Percentiles rank a stretch among this genome's conserved stretches.
Evolutionary conservation across 2,329 filamentous ascomycete species (phyloP).

Genomic region (Mollisia scopiformis): DNA sequence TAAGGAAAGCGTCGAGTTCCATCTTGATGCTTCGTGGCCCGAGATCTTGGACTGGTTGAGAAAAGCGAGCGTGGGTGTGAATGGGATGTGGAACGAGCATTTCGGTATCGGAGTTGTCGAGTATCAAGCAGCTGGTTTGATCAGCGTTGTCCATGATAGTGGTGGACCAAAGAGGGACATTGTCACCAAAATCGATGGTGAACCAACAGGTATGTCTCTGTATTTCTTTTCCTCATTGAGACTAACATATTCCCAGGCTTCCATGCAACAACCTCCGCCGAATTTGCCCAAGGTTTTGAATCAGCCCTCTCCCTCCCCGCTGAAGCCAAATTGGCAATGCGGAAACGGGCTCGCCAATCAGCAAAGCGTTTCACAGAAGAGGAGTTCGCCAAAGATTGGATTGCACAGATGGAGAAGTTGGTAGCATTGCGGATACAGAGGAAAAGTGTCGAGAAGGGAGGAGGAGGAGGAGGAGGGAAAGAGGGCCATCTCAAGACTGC

Average conservation of each 20-base stretch:
- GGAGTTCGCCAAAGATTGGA: conserved; percentile 81
- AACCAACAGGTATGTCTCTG: conserved; percentile 67
- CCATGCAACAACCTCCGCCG: conserved; percentile 75
- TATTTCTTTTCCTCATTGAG: not conserved
- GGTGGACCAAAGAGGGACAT: conserved; percentile 95
- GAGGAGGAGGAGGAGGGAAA: not conserved
- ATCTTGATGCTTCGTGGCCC: conserved; percentile 88
- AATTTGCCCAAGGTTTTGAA: conserved; percentile 82
- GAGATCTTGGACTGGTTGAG: conserved; percentile 81
- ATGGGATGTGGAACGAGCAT: conserved; percentile 99
- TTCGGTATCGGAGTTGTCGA: conserved; percentile 98
- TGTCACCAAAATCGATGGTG: conserved; percentile 77
- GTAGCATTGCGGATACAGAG: conserved; percentile 44
- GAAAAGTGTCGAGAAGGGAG: not conserved
- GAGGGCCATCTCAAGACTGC: not conserved
- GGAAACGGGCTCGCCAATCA: conserved; percentile 74
- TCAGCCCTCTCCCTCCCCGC: conserved; percentile 70
- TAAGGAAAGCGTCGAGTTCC: conserved; percentile 82
- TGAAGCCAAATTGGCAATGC: conserved; percentile 71
- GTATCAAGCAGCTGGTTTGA: conserved; percentile 93
- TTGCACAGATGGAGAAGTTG: conserved; percentile 72
- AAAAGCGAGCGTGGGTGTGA: conserved; percentile 82
- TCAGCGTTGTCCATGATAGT: conserved; percentile 90
- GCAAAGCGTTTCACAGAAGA: conserved; percentile 86
- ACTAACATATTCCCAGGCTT: conserved; percentile 60